phyloP scores from a whole-genome alignment of 108 stramenopile genomes.

The Mediolabrus comicus region DNA sequence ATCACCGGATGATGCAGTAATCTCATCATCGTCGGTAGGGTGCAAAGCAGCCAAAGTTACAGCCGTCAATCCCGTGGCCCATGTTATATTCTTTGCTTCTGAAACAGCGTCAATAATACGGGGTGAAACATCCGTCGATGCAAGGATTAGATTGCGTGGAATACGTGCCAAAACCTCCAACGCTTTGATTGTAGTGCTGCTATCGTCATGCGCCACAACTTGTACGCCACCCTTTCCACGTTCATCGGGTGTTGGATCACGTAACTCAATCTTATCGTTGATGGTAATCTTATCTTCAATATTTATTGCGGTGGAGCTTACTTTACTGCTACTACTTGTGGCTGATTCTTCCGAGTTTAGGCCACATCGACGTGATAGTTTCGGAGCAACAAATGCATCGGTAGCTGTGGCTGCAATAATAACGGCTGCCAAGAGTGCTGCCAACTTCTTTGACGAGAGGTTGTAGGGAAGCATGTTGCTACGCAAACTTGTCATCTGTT shows the following conservation, averaged over 20 bases:
- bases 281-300: background rate
- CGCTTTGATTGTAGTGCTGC: slow-evolving; percentile 5
- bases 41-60: slow-evolving; percentile 22
- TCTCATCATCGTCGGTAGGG: slow-evolving; percentile 24
- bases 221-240: slow-evolving; percentile 31
- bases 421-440: background rate
- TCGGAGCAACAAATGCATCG: background rate
- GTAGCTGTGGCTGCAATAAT: background rate
- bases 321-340: slow-evolving; percentile 3
- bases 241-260: slow-evolving; percentile 18
- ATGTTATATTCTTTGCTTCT: slow-evolving; percentile 10
- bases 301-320: background rate
- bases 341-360: background rate
- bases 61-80: slow-evolving; percentile 35
- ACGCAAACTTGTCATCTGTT: too few relatives aligned
- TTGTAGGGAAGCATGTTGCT: background rate
- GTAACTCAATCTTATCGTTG: slow-evolving; percentile 9
- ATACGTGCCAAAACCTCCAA: slow-evolving; percentile 31
- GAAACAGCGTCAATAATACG: slow-evolving; percentile 33
- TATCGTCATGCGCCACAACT: background rate
- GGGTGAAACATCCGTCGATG: slow-evolving; percentile 14
- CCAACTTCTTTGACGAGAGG: background rate
- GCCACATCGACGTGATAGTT: background rate
- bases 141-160: slow-evolving; percentile 18
- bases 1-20: background rate